Conservation (phyloP, 768 basidiomycete species). For the Mycena maculata region DNA sequence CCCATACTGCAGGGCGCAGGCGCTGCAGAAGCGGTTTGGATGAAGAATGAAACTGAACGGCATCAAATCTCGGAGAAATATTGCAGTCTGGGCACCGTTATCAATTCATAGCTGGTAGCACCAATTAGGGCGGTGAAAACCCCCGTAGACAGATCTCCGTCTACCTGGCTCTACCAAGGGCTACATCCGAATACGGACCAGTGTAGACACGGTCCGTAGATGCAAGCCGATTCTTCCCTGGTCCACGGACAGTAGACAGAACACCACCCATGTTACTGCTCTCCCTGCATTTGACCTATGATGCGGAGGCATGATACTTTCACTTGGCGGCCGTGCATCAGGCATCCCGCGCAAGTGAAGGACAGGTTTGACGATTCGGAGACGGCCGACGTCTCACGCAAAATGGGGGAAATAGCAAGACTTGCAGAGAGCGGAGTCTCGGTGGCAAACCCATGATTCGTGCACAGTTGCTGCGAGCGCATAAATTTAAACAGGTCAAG, state of each 20-base stretch:
- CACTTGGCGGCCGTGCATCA: not conserved
- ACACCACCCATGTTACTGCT: not conserved
- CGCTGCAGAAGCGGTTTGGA: conserved; percentile 4
- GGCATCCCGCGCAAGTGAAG: not conserved
- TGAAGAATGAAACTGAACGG: conserved; percentile 1
- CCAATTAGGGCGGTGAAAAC: conserved; percentile 3
- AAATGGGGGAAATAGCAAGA: conserved; percentile 14
- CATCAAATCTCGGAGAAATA: conserved; percentile 3
- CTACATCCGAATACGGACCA: not conserved
- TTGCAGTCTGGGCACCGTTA: not conserved
- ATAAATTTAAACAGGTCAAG: conserved; percentile 4
- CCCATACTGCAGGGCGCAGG: not conserved
- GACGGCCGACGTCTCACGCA: conserved; percentile 6
- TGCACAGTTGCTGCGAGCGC: conserved; percentile 10
- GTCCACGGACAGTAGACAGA: not conserved
- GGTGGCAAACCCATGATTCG: conserved; percentile 2
- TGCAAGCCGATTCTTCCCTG: conserved; percentile 4
- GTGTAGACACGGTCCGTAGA: conserved; percentile 1
- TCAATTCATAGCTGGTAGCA: conserved; percentile 5
- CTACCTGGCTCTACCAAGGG: conserved; percentile 3
- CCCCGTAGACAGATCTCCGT: conserved; percentile 4
- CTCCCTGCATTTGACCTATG: conserved; percentile 3
- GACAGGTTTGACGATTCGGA: not conserved
- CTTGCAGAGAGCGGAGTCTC: conserved; percentile 10
- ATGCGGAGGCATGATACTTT: conserved; percentile 2